Conservation (phyloP, 2,329 filamentous ascomycete genomes). For the Pezicula neosporulosa region DNA sequence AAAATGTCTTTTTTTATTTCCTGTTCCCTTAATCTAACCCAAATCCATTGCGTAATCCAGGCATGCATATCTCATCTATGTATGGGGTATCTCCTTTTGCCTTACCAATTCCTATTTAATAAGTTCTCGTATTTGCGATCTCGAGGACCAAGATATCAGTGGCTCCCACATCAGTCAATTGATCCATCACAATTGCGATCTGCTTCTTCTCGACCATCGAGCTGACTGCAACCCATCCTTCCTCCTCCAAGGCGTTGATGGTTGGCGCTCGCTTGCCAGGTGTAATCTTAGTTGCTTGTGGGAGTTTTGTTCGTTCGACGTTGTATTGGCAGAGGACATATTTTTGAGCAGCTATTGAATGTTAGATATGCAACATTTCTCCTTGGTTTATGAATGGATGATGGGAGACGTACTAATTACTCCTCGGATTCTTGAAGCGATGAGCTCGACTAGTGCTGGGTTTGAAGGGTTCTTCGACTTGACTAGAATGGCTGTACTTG, state of each 20-base stretch:
- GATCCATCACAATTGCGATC: constrained; percentile 31
- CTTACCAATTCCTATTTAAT: background rate
- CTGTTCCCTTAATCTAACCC: too few relatives aligned
- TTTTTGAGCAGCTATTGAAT: constrained; percentile 67
- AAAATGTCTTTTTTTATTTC: too few relatives aligned
- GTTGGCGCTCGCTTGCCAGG: constrained; percentile 93
- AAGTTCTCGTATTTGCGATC: constrained; percentile 29
- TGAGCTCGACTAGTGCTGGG: constrained; percentile 75
- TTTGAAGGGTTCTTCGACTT: constrained; percentile 84
- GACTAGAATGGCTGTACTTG: constrained; percentile 85
- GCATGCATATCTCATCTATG: background rate
- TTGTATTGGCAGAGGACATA: constrained; percentile 98
- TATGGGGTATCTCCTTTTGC: background rate
- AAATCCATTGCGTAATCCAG: background rate
- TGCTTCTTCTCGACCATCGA: constrained; percentile 29
- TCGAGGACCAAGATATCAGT: constrained; percentile 30
- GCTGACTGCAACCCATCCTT: constrained; percentile 85
- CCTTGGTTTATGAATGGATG: background rate
- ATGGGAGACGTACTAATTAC: constrained; percentile 67
- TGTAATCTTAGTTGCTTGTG: constrained; percentile 70
- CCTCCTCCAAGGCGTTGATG: constrained; percentile 81
- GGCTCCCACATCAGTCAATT: constrained; percentile 28
- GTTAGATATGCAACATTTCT: constrained; percentile 9
- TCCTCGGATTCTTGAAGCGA: constrained; percentile 82
- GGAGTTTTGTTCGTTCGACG: constrained; percentile 67